Conservation (phyloP, 1,284 basidiomycete genomes). For the Rhodotorula sp. region DNA sequence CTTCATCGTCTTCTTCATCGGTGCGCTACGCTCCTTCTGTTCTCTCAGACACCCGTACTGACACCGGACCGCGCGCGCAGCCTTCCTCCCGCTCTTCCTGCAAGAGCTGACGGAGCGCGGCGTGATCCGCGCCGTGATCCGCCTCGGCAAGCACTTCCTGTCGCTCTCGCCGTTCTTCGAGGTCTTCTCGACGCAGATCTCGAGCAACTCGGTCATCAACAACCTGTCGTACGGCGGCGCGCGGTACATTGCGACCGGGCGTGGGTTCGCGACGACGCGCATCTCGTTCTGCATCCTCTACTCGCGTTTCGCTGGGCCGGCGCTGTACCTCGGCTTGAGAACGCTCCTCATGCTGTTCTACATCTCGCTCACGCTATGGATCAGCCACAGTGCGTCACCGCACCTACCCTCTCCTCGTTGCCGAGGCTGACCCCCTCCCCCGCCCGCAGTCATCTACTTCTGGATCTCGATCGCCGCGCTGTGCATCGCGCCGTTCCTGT, state of each 20-base stretch:
- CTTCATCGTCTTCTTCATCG: conserved; percentile 92
- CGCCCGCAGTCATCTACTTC: conserved; percentile 74
- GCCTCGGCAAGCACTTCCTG: conserved; percentile 85
- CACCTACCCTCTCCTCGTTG: background rate
- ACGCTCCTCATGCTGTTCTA: conserved; percentile 86
- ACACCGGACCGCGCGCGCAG: conserved; percentile 7
- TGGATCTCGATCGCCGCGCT: conserved; percentile 72
- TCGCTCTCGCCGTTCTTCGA: conserved; percentile 94
- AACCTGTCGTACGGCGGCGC: conserved; percentile 95
- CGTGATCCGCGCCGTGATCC: conserved; percentile 80
- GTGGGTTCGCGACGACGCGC: conserved; percentile 91
- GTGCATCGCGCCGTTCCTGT: conserved; percentile 89
- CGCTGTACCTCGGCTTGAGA: conserved; percentile 92
- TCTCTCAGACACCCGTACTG: background rate
- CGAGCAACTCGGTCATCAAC: conserved; percentile 90
- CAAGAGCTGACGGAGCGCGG: conserved; percentile 94
- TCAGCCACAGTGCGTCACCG: conserved; percentile 61
- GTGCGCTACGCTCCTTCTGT: conserved; percentile 22
- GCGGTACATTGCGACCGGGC: conserved; percentile 96
- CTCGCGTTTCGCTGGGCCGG: conserved; percentile 92
- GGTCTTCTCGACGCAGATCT: conserved; percentile 94
- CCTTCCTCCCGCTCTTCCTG: conserved; percentile 65
- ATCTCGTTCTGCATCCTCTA: conserved; percentile 91
- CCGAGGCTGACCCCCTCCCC: background rate
- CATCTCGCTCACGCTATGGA: conserved; percentile 84